A percentile compares a stretch with the other conserved stretches of the same genome.
Evolutionary conservation across 179 eudicot genomes (phyloP).

Genomic region (Dionaea muscipula): DNA sequence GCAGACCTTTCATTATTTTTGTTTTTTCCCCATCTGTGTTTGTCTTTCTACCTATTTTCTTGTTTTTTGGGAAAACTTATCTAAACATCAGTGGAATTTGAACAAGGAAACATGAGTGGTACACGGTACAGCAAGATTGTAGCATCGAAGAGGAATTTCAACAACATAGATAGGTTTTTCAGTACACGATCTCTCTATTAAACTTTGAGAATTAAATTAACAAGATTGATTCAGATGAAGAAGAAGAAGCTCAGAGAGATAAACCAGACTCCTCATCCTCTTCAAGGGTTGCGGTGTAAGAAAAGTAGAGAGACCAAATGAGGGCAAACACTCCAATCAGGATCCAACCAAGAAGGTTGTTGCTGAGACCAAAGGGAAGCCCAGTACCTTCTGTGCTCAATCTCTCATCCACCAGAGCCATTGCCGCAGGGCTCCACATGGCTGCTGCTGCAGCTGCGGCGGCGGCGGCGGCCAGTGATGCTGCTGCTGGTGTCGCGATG

Average conservation of each 20-base stretch:
- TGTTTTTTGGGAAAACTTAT: too few relatives aligned
- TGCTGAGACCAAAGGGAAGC: conserved; percentile 86
- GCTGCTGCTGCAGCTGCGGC: conserved; percentile 48
- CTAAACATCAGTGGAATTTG: too few relatives aligned
- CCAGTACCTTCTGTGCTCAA: conserved; percentile 98
- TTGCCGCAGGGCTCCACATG: conserved; percentile 57
- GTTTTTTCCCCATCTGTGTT: too few relatives aligned
- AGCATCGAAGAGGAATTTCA: too few relatives aligned
- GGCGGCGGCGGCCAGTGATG: conserved; percentile 43
- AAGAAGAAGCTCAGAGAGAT: conserved; percentile 36
- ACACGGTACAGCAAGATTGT: too few relatives aligned
- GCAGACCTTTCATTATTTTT: too few relatives aligned
- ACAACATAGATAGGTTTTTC: too few relatives aligned
- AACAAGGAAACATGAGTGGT: too few relatives aligned
- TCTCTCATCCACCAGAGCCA: conserved; percentile 93
- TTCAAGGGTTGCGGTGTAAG: conserved; percentile 55
- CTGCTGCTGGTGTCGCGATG: conserved; percentile 35
- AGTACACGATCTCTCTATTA: too few relatives aligned
- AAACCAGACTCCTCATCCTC: conserved; percentile 96
- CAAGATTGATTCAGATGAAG: neutral
- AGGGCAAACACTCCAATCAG: conserved; percentile 62
- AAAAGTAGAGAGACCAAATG: conserved; percentile 65
- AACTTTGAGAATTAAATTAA: too few relatives aligned
- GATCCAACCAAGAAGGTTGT: conserved; percentile 85
- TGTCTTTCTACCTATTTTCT: too few relatives aligned